phyloP scores from a whole-genome alignment of 2,329 filamentous ascomycete species.

The Verticillium klebahnii region DNA sequence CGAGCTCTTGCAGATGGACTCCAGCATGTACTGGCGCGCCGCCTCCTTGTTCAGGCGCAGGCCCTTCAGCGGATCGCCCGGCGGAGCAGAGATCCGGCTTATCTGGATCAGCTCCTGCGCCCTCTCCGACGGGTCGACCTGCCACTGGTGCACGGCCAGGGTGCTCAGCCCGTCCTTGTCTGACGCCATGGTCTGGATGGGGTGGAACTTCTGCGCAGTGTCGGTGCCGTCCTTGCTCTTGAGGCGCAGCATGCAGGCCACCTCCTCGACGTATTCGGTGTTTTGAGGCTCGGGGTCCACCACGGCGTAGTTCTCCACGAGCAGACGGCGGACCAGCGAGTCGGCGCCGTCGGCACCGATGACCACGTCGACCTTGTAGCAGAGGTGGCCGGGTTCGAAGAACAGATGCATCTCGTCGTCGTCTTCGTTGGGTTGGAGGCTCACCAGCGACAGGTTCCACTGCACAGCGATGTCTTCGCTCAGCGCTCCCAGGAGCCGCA shows the following conservation, averaged over 20 bases:
- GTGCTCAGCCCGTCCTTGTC: background rate
- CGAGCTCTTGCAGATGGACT: background rate
- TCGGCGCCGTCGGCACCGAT: background rate
- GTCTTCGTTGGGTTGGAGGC: background rate
- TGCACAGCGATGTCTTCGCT: background rate
- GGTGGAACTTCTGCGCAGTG: background rate
- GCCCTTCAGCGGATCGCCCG: background rate
- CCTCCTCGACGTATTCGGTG: background rate
- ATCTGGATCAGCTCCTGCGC: background rate
- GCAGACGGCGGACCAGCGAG: background rate
- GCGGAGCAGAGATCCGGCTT: background rate
- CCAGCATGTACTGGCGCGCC: background rate
- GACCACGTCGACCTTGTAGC: background rate
- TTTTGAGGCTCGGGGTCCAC: background rate
- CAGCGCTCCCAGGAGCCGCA: background rate
- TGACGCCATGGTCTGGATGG: background rate
- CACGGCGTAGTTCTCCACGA: background rate
- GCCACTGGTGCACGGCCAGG: background rate
- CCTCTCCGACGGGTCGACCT: background rate
- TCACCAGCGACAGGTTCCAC: background rate
- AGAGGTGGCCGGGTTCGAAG: background rate
- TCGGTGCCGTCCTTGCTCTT: background rate
- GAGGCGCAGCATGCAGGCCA: background rate
- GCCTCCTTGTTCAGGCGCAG: background rate
- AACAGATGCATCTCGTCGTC: background rate